Evolutionary conservation across 2,329 filamentous ascomycete genomes (phyloP).

Genomic region (Phaeoacremonium minimum): DNA sequence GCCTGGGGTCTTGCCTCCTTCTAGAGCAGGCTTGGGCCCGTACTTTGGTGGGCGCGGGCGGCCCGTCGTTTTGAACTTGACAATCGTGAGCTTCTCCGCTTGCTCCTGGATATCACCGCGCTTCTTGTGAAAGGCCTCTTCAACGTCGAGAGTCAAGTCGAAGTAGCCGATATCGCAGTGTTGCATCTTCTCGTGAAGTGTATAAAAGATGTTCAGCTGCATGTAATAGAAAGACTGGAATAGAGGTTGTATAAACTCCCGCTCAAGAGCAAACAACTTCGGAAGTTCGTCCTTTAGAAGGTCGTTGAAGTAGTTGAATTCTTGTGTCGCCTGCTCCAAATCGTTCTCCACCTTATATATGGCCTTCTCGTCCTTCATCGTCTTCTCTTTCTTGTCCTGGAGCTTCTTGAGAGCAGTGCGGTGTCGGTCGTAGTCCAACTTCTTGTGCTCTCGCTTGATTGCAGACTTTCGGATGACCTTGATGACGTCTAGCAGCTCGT

Average conservation of each 20-base stretch:
- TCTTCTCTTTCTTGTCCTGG: constrained; percentile 96
- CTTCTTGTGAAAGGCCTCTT: constrained; percentile 86
- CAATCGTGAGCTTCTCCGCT: constrained; percentile 79
- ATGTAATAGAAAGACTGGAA: constrained; percentile 99
- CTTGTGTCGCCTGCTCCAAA: constrained; percentile 84
- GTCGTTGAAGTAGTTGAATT: constrained; percentile 98
- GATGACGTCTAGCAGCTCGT: constrained; percentile 90
- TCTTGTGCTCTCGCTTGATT: constrained; percentile 92
- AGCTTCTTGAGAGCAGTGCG: constrained; percentile 82
- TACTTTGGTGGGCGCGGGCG: constrained; percentile 58
- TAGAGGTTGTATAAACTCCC: constrained; percentile 91
- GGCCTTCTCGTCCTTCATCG: constrained; percentile 93
- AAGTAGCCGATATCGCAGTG: constrained; percentile 97
- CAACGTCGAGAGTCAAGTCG: constrained; percentile 83
- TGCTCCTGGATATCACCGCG: constrained; percentile 82
- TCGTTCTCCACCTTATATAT: constrained; percentile 94
- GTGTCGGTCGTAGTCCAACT: constrained; percentile 92
- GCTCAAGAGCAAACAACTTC: constrained; percentile 82
- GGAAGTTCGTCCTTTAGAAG: constrained; percentile 93
- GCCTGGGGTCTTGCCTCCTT: constrained; percentile 41
- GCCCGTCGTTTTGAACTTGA: constrained; percentile 87
- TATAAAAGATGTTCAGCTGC: constrained; percentile 99
- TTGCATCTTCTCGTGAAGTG: constrained; percentile 97
- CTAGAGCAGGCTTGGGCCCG: constrained; percentile 49
- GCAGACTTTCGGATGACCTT: constrained; percentile 90